Base-by-base conservation (phyloP, 768 basidiomycete genomes). In the Phlebiopsis gigantea region DNA sequence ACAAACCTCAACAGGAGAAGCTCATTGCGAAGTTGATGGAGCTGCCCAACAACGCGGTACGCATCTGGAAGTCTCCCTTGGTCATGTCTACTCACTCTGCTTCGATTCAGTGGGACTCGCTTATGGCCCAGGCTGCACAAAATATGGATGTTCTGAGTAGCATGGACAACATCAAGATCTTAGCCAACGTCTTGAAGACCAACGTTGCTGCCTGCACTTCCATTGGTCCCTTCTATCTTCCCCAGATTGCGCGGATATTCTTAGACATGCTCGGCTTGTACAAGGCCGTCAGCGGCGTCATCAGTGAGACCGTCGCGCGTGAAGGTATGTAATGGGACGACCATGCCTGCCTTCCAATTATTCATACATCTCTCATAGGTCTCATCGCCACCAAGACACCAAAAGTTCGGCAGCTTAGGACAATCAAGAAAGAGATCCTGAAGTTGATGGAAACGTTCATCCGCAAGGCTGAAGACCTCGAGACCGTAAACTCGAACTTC, bases 391-490 rank as follows among this genome's bases (percentile, higher is more conserved):
- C 96, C 15, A 95, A 95, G 74, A 98, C 95, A 2, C 95, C 96
- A 8, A 97, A 97, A 78, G 84, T 98, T 63, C 85, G 97, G 57
- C 87, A 92, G 60, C 75, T 98, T 53, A 80, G 97, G 59, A 98
- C 96, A 2, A 95, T 99, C 63, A 98, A 98, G 77, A 98, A 98
- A 75, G 97, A 99, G 71, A 93, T 98, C 46, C 72, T 99, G 62
- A 95, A 93, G 75, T 73, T 98, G 52, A 95, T 98, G 82, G 97
- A 99, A 71, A 97, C 92, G 0, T 98, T 98, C 71, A 88, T 98
- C 71, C 90, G 87, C 74, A 95, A 94, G 73, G 94, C 97, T 10
- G 97, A 98, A 71, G 96, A 99, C 66, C 79, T 97, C 30, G 96
- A 98, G 50, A 82, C 89, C 12, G 92, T 98, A 50, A 98, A 96